Percentiles rank a stretch among this genome's conserved stretches.
phyloP scores from a whole-genome alignment of 345 rosid genomes.

The Eucalyptus erythrocorys region DNA sequence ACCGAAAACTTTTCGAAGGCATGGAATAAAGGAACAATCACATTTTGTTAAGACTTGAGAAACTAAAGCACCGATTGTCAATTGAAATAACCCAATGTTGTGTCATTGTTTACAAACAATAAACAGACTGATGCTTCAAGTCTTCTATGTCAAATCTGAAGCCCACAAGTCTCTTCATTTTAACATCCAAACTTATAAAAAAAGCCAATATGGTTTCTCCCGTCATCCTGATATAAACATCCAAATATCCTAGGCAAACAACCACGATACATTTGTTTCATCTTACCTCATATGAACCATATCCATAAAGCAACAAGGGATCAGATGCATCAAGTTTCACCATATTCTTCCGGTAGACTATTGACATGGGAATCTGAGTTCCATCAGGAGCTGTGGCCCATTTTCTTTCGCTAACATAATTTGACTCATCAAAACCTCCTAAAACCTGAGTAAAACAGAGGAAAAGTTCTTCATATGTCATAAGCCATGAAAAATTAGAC shows the following conservation, averaged over 20 bases:
- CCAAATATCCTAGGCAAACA: background rate
- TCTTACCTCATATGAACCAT: conserved; percentile 95
- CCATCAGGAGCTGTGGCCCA: conserved; percentile 89
- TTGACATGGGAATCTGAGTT: conserved; percentile 71
- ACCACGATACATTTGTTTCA: background rate
- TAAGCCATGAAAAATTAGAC: background rate
- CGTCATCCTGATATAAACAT: background rate
- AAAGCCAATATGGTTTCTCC: background rate
- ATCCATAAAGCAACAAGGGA: conserved; percentile 73
- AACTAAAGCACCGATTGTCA: background rate
- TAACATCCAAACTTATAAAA: background rate
- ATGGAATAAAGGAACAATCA: background rate
- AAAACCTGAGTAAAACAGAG: conserved; percentile 34
- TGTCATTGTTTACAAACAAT: background rate
- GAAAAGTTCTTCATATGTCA: background rate
- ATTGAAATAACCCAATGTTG: background rate
- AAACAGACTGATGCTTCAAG: background rate
- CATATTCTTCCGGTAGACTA: conserved; percentile 54
- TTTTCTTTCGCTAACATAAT: conserved; percentile 74
- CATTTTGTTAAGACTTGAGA: background rate
- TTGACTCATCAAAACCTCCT: conserved; percentile 83
- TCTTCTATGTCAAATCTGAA: background rate
- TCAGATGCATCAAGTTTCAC: conserved; percentile 87
- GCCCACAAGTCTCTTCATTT: background rate
- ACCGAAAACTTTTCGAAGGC: background rate